phyloP scores from a whole-genome alignment of 2,329 filamentous ascomycete genomes.

The Didymellaceae sp. region DNA sequence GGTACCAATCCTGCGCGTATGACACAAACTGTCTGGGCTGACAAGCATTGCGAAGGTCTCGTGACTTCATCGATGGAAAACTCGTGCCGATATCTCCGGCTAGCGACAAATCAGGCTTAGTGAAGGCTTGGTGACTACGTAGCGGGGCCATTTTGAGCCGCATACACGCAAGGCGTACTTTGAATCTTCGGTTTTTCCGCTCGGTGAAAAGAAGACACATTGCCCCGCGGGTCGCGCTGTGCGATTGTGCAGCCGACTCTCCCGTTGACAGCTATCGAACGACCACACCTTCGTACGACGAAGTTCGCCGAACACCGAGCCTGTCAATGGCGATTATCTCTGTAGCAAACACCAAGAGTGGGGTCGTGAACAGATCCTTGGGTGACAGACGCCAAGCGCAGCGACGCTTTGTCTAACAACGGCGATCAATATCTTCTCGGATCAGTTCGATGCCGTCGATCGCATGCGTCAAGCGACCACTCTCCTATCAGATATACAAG shows the following conservation, averaged over 20 bases:
- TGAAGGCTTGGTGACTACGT: conserved; percentile 17
- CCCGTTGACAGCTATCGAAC: not conserved
- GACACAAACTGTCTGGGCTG: conserved; percentile 26
- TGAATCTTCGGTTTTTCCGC: not conserved
- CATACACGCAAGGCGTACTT: conserved; percentile 16
- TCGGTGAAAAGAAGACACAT: not conserved
- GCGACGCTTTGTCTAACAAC: not conserved
- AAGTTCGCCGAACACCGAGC: conserved; percentile 1
- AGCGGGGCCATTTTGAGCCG: conserved; percentile 21
- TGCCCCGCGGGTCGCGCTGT: not conserved
- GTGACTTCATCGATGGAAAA: conserved; percentile 14
- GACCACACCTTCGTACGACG: not conserved
- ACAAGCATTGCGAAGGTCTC: conserved; percentile 19
- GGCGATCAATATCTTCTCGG: not conserved
- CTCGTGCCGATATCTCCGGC: conserved; percentile 21
- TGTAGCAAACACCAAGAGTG: not conserved
- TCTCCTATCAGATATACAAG: conserved; percentile 5
- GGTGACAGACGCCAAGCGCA: conserved; percentile 2
- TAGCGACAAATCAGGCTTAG: conserved; percentile 12
- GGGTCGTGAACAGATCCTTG: not conserved
- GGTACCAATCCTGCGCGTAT: conserved; percentile 23
- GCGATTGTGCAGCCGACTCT: not conserved
- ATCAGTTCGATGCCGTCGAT: not conserved
- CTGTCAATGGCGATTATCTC: conserved; percentile 1
- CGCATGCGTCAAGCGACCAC: not conserved